Percentiles rank a stretch among this genome's conserved stretches.
phyloP scores from a whole-genome alignment of 2,329 filamentous ascomycete genomes.

The Penicillium sp. region DNA sequence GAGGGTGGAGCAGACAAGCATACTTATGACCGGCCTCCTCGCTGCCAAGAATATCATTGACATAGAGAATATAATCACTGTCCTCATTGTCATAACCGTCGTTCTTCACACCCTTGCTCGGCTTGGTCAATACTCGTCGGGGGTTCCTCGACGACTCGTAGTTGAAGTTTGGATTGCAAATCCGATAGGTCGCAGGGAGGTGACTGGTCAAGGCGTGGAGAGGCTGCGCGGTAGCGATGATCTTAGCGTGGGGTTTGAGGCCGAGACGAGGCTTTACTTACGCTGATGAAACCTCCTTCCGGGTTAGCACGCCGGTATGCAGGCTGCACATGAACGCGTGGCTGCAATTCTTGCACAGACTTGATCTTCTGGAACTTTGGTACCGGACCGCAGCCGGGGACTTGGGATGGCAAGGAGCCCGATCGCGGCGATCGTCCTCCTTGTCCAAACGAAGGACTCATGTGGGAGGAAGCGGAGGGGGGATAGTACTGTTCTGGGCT shows the following conservation, averaged over 20 bases:
- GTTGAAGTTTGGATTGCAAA: slow-evolving; percentile 97
- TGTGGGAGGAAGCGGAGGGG: slow-evolving; percentile 61
- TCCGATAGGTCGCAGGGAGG: slow-evolving; percentile 89
- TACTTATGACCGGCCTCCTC: slow-evolving; percentile 98
- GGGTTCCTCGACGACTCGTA: slow-evolving; percentile 98
- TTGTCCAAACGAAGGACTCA: slow-evolving; percentile 61
- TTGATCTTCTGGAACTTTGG: slow-evolving; percentile 82
- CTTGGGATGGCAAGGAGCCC: slow-evolving; percentile 39
- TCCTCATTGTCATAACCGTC: slow-evolving; percentile 99
- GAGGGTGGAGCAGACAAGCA: slow-evolving; percentile 26
- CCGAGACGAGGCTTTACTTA: slow-evolving; percentile 46
- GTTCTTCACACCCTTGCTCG: slow-evolving; percentile 97
- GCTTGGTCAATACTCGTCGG: slow-evolving; percentile 90
- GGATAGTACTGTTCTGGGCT: slow-evolving; percentile 65
- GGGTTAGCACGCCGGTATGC: slow-evolving; percentile 89
- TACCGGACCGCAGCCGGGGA: slow-evolving; percentile 58
- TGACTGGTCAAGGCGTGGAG: slow-evolving; percentile 92
- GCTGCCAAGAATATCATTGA: slow-evolving; percentile 96
- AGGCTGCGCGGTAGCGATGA: slow-evolving; percentile 53
- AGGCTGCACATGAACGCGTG: slow-evolving; percentile 79
- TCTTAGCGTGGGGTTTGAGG: not conserved
- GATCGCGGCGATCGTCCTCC: slow-evolving; percentile 48
- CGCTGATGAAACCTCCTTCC: slow-evolving; percentile 95
- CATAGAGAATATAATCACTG: slow-evolving; percentile 97
- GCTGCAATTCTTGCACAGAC: slow-evolving; percentile 66